Base-by-base conservation (phyloP, 2,329 filamentous ascomycete genomes). In the Camillea tinctor region DNA sequence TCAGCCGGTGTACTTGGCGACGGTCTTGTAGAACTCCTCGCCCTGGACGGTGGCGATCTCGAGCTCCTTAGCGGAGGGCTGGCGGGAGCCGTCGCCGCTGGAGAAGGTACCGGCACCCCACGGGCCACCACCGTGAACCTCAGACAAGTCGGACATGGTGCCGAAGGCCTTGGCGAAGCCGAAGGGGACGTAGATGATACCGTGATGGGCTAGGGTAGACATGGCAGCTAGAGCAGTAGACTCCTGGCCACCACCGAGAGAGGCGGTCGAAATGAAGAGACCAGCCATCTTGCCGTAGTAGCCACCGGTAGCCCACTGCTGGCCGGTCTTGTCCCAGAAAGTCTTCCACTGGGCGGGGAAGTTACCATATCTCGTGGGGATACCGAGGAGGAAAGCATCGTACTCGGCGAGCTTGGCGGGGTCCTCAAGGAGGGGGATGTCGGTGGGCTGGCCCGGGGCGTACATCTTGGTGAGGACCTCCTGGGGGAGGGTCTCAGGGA, bases 31-130 rank as follows among this genome's bases (percentile, higher is more conserved):
- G 81, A 98, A 99, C 57, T 79, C 73, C 83, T 92, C 88, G 77
- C 95, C 95, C 81, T 99, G 95, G 69, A 84, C 84, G 64, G 81
- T 84, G 61, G 95, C 95, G 64, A 98, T 74, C 76, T 90, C 83
- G 64, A 96, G 80, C 83, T 99, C 95, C 68, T 86, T 82, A 8
- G 80, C 74, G 17, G 83, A 80, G 54, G 95, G 95, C 82, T 94
- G 88, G 72, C 95, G 89, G 60, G 89, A 92, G 69, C 95, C 95
- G 70, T 97, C 92, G 61, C 74, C 81, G 63, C 74, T 87, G 64
- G 93, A 83, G 70, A 97, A 96, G 66, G 94, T 97, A 73, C 95
- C 95, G 36, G 94, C 93, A 71, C 94, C 95, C 95, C 95, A 99
- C 48, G 95, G 84, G 62, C 84, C 87, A 63, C 95, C 95, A 72